A percentile compares a stretch with the other conserved stretches of the same genome.
Conservation (phyloP, 1,284 basidiomycete species). For the Trametes polyzona region DNA sequence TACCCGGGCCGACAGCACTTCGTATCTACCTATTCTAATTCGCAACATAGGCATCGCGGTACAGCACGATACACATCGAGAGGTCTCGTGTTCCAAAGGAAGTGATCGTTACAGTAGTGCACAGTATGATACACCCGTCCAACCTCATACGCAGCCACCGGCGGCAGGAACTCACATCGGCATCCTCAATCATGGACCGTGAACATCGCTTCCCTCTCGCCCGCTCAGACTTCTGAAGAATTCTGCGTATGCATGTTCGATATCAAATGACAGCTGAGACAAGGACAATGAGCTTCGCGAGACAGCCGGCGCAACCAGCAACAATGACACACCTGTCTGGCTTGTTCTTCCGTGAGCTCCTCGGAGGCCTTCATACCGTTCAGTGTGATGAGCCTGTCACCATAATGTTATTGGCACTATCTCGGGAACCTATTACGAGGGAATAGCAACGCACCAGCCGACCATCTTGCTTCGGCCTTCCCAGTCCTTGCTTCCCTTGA, state of each 20-base stretch:
- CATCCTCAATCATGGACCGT: no score
- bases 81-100: background rate
- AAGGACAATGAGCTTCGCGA: background rate
- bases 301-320: background rate
- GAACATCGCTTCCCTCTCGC: slow-evolving; percentile 34
- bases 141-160: background rate
- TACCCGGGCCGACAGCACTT: background rate
- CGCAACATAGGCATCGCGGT: background rate
- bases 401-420: background rate
- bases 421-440: background rate
- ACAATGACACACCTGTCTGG: slow-evolving; percentile 69
- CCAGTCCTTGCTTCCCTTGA: slow-evolving; percentile 93
- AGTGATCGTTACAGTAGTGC: background rate
- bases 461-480: slow-evolving; percentile 93
- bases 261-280: slow-evolving; percentile 91
- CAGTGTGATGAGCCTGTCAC: slow-evolving; percentile 94
- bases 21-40: background rate
- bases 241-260: slow-evolving; percentile 95
- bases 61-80: background rate
- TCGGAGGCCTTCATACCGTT: slow-evolving; percentile 98
- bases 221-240: slow-evolving; percentile 88
- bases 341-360: slow-evolving; percentile 95
- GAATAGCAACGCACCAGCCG: slow-evolving; percentile 68
- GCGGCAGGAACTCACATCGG: background rate
- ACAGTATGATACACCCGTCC: background rate